Evolutionary conservation across 2,329 filamentous ascomycete genomes (phyloP).

Genomic region (Dryadomyces sulphureus): DNA sequence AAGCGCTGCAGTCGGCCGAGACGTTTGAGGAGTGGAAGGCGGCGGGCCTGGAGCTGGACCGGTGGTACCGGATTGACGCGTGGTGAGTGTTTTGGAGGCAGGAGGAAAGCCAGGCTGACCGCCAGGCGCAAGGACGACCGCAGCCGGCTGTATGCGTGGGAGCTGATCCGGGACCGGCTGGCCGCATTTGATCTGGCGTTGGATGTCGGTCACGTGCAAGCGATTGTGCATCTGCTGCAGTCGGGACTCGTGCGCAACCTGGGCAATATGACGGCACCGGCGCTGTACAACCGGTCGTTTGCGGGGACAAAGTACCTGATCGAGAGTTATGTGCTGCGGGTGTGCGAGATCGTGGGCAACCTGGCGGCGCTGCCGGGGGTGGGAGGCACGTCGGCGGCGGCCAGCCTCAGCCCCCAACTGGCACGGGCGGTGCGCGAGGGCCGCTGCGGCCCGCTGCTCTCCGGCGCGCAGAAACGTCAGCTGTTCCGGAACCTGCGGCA

Average conservation of each 20-base stretch:
- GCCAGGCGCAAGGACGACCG: conserved; percentile 65
- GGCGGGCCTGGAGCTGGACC: conserved; percentile 71
- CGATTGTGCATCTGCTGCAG: conserved; percentile 64
- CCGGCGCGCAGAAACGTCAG: conserved; percentile 47
- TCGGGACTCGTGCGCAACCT: conserved; percentile 71
- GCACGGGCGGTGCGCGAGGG: background rate
- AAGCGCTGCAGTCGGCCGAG: conserved; percentile 49
- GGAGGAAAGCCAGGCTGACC: background rate
- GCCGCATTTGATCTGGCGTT: conserved; percentile 10
- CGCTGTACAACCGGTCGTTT: conserved; percentile 72
- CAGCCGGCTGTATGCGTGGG: conserved; percentile 73
- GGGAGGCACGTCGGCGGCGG: background rate
- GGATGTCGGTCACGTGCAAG: conserved; percentile 47
- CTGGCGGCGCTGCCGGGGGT: conserved; percentile 50
- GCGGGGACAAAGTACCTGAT: conserved; percentile 82
- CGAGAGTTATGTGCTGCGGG: conserved; percentile 76
- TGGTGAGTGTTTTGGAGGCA: no score
- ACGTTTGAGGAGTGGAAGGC: conserved; percentile 78
- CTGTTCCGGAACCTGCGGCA: conserved; percentile 76
- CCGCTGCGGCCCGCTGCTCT: conserved; percentile 1
- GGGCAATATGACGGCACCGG: conserved; percentile 75
- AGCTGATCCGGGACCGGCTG: conserved; percentile 65
- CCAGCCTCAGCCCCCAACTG: background rate
- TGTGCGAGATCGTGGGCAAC: conserved; percentile 67
- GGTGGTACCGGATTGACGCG: conserved; percentile 62